Evolutionary conservation across 345 rosid species (phyloP).

Genomic region (Xanthoceras sorbifolium): DNA sequence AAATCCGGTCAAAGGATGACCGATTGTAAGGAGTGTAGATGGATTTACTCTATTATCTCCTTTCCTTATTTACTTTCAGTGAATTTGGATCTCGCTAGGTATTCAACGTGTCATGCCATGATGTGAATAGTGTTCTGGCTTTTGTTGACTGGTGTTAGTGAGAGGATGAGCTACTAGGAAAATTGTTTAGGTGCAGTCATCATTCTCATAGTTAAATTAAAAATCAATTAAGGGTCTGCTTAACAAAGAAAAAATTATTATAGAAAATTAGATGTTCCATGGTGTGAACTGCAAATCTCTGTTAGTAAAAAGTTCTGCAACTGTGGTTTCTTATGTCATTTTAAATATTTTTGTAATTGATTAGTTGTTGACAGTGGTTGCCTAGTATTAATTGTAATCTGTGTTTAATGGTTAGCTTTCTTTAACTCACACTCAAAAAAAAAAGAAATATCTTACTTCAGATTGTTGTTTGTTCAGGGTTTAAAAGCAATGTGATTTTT

Average conservation of each 20-base stretch:
- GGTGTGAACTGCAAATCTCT: not conserved
- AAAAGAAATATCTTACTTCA: too few species aligned
- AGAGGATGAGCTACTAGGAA: not conserved
- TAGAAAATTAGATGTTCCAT: not conserved
- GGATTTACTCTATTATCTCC: not conserved
- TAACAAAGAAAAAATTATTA: not conserved
- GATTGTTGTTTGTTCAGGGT: too few species aligned
- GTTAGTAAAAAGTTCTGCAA: not conserved
- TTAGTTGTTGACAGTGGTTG: too few species aligned
- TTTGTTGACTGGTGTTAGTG: constrained; percentile 1
- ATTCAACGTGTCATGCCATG: not conserved
- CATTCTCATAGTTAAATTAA: not conserved
- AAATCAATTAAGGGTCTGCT: not conserved
- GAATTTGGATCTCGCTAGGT: constrained; percentile 4
- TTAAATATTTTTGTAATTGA: too few species aligned
- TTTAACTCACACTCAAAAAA: too few species aligned
- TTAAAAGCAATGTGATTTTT: too few species aligned
- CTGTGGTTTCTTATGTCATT: not conserved
- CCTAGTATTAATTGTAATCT: too few species aligned
- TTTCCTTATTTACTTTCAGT: not conserved
- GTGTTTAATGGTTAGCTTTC: too few species aligned
- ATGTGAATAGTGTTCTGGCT: constrained; percentile 31
- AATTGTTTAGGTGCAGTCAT: constrained; percentile 7
- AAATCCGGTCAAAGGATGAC: constrained; percentile 33
- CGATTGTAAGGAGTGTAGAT: constrained; percentile 22